Percentiles rank a stretch among this genome's conserved stretches.
Conservation (phyloP, 2,329 filamentous ascomycete species). For the Ramularia collo-cygni region DNA sequence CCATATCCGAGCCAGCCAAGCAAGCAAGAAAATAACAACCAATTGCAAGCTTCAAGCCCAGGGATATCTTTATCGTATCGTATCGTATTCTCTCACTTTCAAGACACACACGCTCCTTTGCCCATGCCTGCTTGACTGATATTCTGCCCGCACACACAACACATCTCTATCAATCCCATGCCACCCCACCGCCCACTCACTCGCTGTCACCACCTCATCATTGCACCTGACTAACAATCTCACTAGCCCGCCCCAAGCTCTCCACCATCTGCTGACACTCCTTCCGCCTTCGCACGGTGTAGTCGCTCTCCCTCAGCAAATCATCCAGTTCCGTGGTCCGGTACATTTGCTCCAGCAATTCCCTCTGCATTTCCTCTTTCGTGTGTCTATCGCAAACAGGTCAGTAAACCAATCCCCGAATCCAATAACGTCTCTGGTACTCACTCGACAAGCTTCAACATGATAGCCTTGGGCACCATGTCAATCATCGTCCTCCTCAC, state of each 20-base stretch:
- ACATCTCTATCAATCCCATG: too few relatives aligned
- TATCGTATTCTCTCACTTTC: too few relatives aligned
- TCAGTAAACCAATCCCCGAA: conserved; percentile 11
- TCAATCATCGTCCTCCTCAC: conserved; percentile 98
- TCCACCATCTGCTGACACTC: conserved; percentile 99
- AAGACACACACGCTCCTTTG: too few relatives aligned
- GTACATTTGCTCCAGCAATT: conserved; percentile 97
- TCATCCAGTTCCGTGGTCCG: conserved; percentile 83
- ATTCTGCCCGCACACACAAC: too few relatives aligned
- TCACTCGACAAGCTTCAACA: conserved; percentile 92
- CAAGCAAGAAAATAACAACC: too few relatives aligned
- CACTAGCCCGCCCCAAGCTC: conserved; percentile 77
- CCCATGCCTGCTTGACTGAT: too few relatives aligned
- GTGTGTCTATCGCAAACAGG: conserved; percentile 56
- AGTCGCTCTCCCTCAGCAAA: conserved; percentile 94
- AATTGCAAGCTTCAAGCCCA: too few relatives aligned
- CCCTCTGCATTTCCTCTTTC: conserved; percentile 97
- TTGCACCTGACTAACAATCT: conserved; percentile 81
- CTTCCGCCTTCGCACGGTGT: conserved; percentile 88
- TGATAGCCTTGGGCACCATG: conserved; percentile 99
- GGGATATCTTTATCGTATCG: too few relatives aligned
- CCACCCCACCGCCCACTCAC: too few relatives aligned
- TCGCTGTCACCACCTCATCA: conserved; percentile 27
- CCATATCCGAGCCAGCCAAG: too few relatives aligned
- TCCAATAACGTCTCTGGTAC: conserved; percentile 35